A percentile compares a stretch with the other conserved stretches of the same genome.
Evolutionary conservation across 177 flowering plant species (phyloP).

Genomic region (Vitis hybrid): DNA sequence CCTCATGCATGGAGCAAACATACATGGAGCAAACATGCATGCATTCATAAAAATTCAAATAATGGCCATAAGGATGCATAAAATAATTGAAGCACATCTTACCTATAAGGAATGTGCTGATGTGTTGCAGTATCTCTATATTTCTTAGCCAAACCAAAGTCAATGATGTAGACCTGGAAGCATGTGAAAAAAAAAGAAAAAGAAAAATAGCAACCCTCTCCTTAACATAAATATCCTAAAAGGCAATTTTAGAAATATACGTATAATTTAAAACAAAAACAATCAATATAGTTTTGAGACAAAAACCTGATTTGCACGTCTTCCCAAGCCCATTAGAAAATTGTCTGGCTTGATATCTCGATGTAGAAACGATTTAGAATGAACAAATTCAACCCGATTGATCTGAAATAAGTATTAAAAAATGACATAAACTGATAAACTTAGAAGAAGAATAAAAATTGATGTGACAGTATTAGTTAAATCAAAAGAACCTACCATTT

Average conservation of each 20-base stretch:
- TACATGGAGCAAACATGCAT: neutral
- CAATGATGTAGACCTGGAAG: conserved; percentile 79
- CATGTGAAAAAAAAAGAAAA: conserved; percentile 7
- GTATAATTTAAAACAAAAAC: too few species aligned
- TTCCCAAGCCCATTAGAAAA: conserved; percentile 86
- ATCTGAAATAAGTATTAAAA: conserved; percentile 38
- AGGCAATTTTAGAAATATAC: neutral
- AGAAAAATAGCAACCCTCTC: neutral
- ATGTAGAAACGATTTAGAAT: conserved; percentile 77
- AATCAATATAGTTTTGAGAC: neutral
- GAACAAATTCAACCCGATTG: conserved; percentile 82
- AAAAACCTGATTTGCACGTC: conserved; percentile 87
- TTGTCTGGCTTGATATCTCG: conserved; percentile 92
- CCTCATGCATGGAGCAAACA: neutral
- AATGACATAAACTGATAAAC: neutral
- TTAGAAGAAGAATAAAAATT: neutral
- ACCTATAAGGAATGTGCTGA: conserved; percentile 72
- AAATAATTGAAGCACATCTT: conserved; percentile 7
- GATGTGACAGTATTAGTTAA: neutral
- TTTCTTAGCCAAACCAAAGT: conserved; percentile 96
- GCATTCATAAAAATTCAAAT: neutral
- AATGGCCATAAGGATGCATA: neutral
- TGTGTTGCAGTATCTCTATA: conserved; percentile 74
- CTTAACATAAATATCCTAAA: neutral
- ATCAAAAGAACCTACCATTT: conserved; percentile 54